Base-by-base conservation (phyloP, 164 flowering plant genomes). In the Vitis rotundifolia region DNA sequence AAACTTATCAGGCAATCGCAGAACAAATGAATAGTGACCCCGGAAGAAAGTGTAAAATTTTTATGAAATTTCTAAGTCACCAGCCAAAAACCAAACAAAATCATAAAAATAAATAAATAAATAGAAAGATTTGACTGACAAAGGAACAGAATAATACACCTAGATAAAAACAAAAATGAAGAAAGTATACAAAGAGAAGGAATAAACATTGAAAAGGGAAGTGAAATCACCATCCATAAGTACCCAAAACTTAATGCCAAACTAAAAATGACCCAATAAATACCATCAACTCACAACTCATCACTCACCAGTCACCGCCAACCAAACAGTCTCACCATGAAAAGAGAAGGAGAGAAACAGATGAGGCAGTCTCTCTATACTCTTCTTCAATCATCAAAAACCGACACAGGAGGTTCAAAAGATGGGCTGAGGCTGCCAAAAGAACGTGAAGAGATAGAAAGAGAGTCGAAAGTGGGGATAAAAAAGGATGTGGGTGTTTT, bases 201-300 rank as follows among this genome's bases (percentile, higher is more conserved):
- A 80, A 81, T 78, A 79, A 75, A 72, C 79, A 72, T 76, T 73
- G 84, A 79, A 79, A 81, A 80, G 73, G 70, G 76, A 55, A 83
- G 82, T 68, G 57, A 71, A 79, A 73, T 77, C 77, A 62, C 74
- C 68, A 78, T 72, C 76, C 61, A 28, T 58, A 50, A 71, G 71
- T 68, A 69, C 58, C 58, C 59, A 48, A 55, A 52, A 63, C 61
- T 63, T 10, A 69, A 55, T 68, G 76, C 68, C 51, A 44, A 18
- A 5, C 31, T 19, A 18, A 18, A 47, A 74, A 69, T 15, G 61
- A 63, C 60, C 8, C 52, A 58, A 52, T 29, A 28, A 51, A 47
- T 28, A 61, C 53, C 44, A 37, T 37, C 19, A 63, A 63, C 44
- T 51, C 67, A 69, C 49, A 59, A 60, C 37, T 66, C 49, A 18